Base-by-base conservation (phyloP, 768 basidiomycete genomes). In the Leccinum broughii region DNA sequence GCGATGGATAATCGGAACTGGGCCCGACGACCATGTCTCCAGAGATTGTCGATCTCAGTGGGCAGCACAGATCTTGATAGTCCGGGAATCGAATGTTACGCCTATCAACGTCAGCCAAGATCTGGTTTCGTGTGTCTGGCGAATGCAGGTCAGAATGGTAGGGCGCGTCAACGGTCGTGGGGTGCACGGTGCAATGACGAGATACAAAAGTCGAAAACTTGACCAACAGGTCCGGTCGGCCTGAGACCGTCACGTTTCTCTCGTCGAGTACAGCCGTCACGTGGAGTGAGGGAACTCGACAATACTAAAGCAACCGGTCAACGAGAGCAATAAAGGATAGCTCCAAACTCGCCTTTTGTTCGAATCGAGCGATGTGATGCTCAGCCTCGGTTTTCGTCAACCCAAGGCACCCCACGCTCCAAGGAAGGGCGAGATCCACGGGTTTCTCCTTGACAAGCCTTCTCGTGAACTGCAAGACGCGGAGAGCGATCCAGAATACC, bases 211-310 rank as follows among this genome's bases (percentile, higher is more conserved):
- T 63, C 7, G 77, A 72, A 67, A 87, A 86, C 26, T 68, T 67
- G 7, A 72, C 66, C 32, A 88, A 71, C 51, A 78, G 55, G 60
- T 83, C 80, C 3, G 86, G 86, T 53, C 75, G 78, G 24, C 86
- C 87, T 3, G 86, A 88, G 53, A 87, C 72, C 11, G 86, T 86
- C 56, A 85, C 72, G 57, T 77, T 80, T 11, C 64, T 70, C 55
- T 78, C 74, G 59, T 80, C 79, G 53, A 83, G 74, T 59, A 84
- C 73, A 9, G 84, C 82, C 1, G 85, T 85, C 50, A 87, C 71
- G 66, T 71, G 77, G 66, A 87, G 70, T 15, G 66, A 56, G 1
- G 68, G 66, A 51, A 59, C 50, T 44, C 57, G 66, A 61, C 57
- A 57, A 54, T 61, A 56, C 60, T 66, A 52, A 57, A 51, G 2